Percentiles rank a stretch among this genome's conserved stretches.
phyloP scores from a whole-genome alignment of 495 filamentous ascomycete genomes.

The Hypoxylon lienhwacheense region DNA sequence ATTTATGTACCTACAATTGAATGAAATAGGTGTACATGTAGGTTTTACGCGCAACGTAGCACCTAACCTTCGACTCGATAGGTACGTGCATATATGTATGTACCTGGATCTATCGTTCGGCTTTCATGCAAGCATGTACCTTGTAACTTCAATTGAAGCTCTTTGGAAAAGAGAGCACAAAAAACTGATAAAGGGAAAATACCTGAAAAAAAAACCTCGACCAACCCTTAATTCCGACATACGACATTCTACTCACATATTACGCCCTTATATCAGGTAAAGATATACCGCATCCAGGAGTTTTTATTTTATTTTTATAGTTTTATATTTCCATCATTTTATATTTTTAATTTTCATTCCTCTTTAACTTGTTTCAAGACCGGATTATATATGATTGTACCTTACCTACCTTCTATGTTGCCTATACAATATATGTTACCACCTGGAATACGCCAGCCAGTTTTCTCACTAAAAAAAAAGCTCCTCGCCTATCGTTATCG shows the following conservation, averaged over 20 bases:
- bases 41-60: too few relatives aligned
- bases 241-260: too few relatives aligned
- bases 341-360: background rate
- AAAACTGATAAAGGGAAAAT: too few relatives aligned
- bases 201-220: too few relatives aligned
- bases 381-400: background rate
- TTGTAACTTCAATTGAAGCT: too few relatives aligned
- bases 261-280: too few relatives aligned
- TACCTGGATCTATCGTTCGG: background rate
- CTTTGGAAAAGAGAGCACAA: too few relatives aligned
- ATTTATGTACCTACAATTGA: too few relatives aligned
- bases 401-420: background rate
- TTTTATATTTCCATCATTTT: background rate
- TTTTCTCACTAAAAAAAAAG: slow-evolving; percentile 8
- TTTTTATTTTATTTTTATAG: background rate
- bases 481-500: slow-evolving; percentile 4
- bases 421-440: slow-evolving; percentile 11
- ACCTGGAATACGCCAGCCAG: slow-evolving; percentile 7
- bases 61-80: background rate
- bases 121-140: too few relatives aligned
- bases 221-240: too few relatives aligned
- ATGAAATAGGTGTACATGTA: too few relatives aligned
- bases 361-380: background rate
- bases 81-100: background rate
- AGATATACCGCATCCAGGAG: too few relatives aligned